phyloP scores from a whole-genome alignment of 257 asterid genomes.

The Ilex asprella region DNA sequence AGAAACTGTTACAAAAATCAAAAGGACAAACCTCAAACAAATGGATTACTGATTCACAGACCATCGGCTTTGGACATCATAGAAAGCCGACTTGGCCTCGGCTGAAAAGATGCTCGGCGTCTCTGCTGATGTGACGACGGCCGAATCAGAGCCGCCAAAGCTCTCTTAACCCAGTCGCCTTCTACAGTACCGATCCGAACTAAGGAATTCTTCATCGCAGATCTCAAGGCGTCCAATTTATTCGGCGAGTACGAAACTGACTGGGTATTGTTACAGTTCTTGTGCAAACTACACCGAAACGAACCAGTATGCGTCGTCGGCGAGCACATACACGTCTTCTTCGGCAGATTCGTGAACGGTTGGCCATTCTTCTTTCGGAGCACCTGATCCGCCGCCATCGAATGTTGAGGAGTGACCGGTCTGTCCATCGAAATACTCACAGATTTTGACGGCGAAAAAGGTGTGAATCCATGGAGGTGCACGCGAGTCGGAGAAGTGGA shows the following conservation, averaged over 20 bases:
- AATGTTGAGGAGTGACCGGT: background rate
- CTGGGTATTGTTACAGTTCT: background rate
- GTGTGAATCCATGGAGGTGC: slow-evolving; percentile 6
- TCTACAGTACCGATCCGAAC: slow-evolving; percentile 37
- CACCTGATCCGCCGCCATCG: slow-evolving; percentile 9
- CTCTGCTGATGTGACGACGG: slow-evolving; percentile 35
- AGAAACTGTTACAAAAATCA: no score
- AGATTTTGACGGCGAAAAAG: background rate
- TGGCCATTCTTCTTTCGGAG: slow-evolving; percentile 5
- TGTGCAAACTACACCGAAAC: slow-evolving; percentile 25
- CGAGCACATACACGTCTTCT: slow-evolving; percentile 22
- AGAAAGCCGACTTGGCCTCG: slow-evolving; percentile 22
- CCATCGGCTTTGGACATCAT: slow-evolving; percentile 17
- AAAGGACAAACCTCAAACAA: no score
- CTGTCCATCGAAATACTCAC: background rate
- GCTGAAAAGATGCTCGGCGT: slow-evolving; percentile 21
- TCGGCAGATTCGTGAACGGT: background rate
- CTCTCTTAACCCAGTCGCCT: slow-evolving; percentile 30
- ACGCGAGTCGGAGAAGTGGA: background rate
- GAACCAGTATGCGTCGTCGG: slow-evolving; percentile 26
- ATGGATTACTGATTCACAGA: background rate
- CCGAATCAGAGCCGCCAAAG: slow-evolving; percentile 27
- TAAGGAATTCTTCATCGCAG: slow-evolving; percentile 35
- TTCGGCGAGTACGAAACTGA: slow-evolving; percentile 25
- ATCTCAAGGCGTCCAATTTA: slow-evolving; percentile 28